Evolutionary conservation across 2,329 filamentous ascomycete species (phyloP).

Genomic region (Colletotrichum liaoningense): DNA sequence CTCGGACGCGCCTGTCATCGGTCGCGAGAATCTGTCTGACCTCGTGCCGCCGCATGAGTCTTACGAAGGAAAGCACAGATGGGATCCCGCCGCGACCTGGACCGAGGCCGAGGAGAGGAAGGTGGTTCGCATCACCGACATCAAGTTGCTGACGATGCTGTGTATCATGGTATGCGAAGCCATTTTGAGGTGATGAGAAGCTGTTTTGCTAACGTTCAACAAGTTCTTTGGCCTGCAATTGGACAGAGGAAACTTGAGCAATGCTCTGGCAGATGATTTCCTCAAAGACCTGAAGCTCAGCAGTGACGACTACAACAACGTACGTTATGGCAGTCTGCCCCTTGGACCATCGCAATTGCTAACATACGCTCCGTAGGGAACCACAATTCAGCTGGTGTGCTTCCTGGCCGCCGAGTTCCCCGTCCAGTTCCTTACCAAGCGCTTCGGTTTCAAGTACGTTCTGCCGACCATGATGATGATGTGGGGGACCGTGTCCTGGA

Average conservation of each 20-base stretch:
- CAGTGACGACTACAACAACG: constrained; percentile 67
- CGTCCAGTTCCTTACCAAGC: constrained; percentile 71
- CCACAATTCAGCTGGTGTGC: constrained; percentile 65
- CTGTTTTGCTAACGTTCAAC: not conserved
- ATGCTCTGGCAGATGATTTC: constrained; percentile 72
- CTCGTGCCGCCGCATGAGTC: constrained; percentile 56
- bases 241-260: constrained; percentile 72
- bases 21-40: constrained; percentile 50
- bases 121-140: constrained; percentile 63
- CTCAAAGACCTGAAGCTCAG: constrained; percentile 62
- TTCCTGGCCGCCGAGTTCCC: constrained; percentile 70
- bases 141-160: constrained; percentile 54
- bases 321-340: constrained; percentile 20
- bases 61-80: constrained; percentile 70
- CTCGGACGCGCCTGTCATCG: constrained; percentile 46
- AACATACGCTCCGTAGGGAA: constrained; percentile 48
- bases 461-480: constrained; percentile 40
- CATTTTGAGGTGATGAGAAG: not conserved
- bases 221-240: constrained; percentile 72
- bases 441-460: constrained; percentile 49
- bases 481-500: constrained; percentile 37
- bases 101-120: constrained; percentile 65
- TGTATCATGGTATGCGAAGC: constrained; percentile 50
- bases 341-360: not conserved
- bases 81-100: constrained; percentile 68